Evolutionary conservation across 1,284 basidiomycete genomes (phyloP).

Genomic region (Apiotrichum akiyoshidainum): DNA sequence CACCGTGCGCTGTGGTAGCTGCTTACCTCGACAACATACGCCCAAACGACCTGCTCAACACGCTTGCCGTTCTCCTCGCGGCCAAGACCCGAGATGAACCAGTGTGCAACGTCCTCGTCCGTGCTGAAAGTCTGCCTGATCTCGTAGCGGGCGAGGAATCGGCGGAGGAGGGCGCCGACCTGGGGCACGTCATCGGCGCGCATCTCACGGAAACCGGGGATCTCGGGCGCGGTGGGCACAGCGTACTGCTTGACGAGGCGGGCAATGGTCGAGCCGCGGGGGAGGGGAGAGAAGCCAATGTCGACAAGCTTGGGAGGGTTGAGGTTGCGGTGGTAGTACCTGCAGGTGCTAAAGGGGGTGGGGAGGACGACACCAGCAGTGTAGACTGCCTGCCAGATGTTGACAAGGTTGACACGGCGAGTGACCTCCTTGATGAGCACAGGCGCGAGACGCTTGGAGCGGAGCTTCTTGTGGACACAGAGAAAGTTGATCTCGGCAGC

Average conservation of each 20-base stretch:
- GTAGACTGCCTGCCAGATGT: conserved; percentile 96
- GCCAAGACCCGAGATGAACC: conserved; percentile 82
- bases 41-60: conserved; percentile 85
- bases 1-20: background rate
- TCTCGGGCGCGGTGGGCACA: conserved; percentile 55
- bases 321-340: conserved; percentile 90
- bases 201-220: conserved; percentile 82
- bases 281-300: conserved; percentile 83
- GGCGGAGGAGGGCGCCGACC: conserved; percentile 70
- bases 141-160: conserved; percentile 82
- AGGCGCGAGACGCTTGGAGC: conserved; percentile 91
- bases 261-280: conserved; percentile 77
- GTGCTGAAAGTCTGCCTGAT: conserved; percentile 70
- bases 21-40: conserved; percentile 89
- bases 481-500: conserved; percentile 96
- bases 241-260: conserved; percentile 75
- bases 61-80: conserved; percentile 59
- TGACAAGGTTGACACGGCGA: conserved; percentile 80
- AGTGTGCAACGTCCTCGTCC: conserved; percentile 78
- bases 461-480: conserved; percentile 95
- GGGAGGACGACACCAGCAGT: conserved; percentile 88
- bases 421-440: conserved; percentile 99
- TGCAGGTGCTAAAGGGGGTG: conserved; percentile 79
- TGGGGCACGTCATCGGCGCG: conserved; percentile 69
- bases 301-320: conserved; percentile 92